These are phyloP conservation scores for Taiozyma sp. DNA, from an alignment of 1,139 yeast species.

Conservation along the genomic window DNA sequence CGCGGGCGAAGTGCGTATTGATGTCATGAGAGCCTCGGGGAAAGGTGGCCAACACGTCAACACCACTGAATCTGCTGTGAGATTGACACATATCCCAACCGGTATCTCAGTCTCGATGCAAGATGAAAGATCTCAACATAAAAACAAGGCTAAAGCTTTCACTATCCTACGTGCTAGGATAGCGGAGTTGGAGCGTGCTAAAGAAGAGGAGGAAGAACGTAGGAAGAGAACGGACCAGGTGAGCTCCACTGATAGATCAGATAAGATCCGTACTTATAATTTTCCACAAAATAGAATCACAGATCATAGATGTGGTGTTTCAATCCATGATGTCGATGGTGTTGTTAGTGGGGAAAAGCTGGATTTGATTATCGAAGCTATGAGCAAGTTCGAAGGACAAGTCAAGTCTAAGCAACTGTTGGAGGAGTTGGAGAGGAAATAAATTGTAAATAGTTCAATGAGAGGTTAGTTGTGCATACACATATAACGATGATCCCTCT, in stretches of 20 bases:
- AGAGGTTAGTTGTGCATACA: background rate
- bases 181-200: slow-evolving; percentile 73
- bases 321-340: slow-evolving; percentile 75
- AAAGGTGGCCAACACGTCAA: slow-evolving; percentile 99
- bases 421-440: slow-evolving; percentile 13
- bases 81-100: slow-evolving; percentile 87
- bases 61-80: slow-evolving; percentile 95
- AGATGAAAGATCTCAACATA: slow-evolving; percentile 92
- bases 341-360: slow-evolving; percentile 69
- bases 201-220: slow-evolving; percentile 59
- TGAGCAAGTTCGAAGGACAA: slow-evolving; percentile 42
- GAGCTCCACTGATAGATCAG: slow-evolving; percentile 82
- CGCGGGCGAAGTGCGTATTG: slow-evolving; percentile 86
- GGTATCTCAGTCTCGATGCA: slow-evolving; percentile 89
- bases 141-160: slow-evolving; percentile 93
- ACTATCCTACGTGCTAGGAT: slow-evolving; percentile 73
- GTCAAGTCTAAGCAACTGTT: slow-evolving; percentile 37
- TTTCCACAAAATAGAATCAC: slow-evolving; percentile 90
- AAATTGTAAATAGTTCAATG: background rate
- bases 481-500: no score
- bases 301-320: slow-evolving; percentile 84
- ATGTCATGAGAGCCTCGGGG: slow-evolving; percentile 95
- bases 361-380: slow-evolving; percentile 55
- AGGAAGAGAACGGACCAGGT: slow-evolving; percentile 77
- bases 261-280: slow-evolving; percentile 90